These are phyloP conservation scores for Hydnomerulius pinastri DNA, from an alignment of 768 basidiomycete species.

Conservation along the genomic window DNA sequence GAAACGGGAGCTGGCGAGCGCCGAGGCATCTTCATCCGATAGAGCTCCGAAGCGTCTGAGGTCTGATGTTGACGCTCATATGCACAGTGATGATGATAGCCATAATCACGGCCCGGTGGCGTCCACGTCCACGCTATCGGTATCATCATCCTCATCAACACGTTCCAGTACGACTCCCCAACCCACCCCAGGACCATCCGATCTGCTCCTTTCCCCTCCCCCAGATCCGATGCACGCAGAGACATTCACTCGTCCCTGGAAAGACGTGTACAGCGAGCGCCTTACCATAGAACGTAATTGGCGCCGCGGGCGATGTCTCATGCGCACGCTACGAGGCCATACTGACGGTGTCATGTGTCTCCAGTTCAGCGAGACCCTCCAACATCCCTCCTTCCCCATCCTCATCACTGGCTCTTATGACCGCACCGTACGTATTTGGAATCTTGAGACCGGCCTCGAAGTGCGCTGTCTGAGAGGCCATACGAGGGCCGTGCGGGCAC, in stretches of 20 bases:
- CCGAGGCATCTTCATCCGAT: conserved; percentile 20
- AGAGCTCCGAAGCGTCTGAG: conserved; percentile 56
- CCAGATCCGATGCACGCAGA: conserved; percentile 25
- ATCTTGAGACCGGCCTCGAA: conserved; percentile 87
- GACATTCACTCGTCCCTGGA: conserved; percentile 87
- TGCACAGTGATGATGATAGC: no score
- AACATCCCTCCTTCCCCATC: conserved; percentile 85
- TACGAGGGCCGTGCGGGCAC: conserved; percentile 83
- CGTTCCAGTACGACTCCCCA: conserved; percentile 4
- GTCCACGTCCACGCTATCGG: conserved; percentile 13
- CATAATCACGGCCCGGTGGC: neutral
- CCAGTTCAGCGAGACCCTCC: conserved; percentile 85
- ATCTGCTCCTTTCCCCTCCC: conserved; percentile 33
- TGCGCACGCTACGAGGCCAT: conserved; percentile 87
- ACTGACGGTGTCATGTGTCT: conserved; percentile 97
- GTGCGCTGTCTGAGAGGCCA: conserved; percentile 87
- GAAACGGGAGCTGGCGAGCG: conserved; percentile 45
- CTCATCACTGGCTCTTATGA: conserved; percentile 99
- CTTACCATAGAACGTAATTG: conserved; percentile 96
- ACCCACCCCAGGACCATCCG: neutral
- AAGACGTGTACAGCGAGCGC: conserved; percentile 97
- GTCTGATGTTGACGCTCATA: conserved; percentile 7
- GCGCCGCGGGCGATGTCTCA: conserved; percentile 88
- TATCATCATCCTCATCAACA: conserved; percentile 17
- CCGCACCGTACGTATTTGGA: conserved; percentile 93